phyloP scores from a whole-genome alignment of 805 yeast species.

The Wickerhamiella musiphila region DNA sequence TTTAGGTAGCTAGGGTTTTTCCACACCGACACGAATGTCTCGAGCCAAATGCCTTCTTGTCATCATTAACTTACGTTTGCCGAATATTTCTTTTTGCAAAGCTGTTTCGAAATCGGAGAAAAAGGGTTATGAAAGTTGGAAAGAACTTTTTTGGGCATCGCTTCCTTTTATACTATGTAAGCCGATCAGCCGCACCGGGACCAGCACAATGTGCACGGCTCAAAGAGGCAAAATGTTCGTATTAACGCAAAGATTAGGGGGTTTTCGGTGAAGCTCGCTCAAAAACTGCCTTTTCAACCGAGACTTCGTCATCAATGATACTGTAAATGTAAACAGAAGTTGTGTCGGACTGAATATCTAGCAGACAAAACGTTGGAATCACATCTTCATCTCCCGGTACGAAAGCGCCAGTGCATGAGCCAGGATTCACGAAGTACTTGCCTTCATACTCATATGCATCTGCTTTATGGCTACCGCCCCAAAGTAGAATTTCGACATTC shows the following conservation, averaged over 20 bases:
- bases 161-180: too few species aligned
- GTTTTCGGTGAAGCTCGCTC: constrained; percentile 25
- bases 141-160: too few species aligned
- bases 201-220: too few species aligned
- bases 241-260: not conserved
- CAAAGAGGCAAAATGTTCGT: not conserved
- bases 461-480: constrained; percentile 87
- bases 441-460: constrained; percentile 90
- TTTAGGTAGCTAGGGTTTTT: constrained; percentile 96
- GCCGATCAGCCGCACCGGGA: too few species aligned
- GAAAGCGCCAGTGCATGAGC: constrained; percentile 89
- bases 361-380: constrained; percentile 75
- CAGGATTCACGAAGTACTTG: constrained; percentile 89
- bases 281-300: constrained; percentile 73
- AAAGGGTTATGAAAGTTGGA: too few species aligned
- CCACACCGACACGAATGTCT: constrained; percentile 93
- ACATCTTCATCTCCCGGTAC: constrained; percentile 44
- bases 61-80: constrained; percentile 43
- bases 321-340: constrained; percentile 80
- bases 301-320: constrained; percentile 60
- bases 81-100: not conserved
- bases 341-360: constrained; percentile 66
- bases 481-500: constrained; percentile 77
- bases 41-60: constrained; percentile 99
- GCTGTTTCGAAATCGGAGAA: too few species aligned